Conservation (phyloP, 495 filamentous ascomycete species). For the Daldinia childiae region DNA sequence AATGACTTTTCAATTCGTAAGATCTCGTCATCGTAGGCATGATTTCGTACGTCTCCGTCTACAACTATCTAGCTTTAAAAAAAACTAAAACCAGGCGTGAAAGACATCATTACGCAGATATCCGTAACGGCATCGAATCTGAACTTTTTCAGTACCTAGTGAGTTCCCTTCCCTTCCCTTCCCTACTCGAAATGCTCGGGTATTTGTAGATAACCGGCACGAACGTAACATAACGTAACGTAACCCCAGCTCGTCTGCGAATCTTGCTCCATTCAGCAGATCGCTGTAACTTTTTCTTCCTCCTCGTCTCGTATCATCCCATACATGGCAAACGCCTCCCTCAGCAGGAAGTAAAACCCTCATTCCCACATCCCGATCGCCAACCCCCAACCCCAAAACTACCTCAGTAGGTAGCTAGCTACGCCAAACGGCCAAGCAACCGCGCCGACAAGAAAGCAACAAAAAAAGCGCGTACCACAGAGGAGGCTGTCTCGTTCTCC, state of each 20-base stretch:
- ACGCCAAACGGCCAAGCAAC: background rate
- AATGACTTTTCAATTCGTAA: conserved; percentile 25
- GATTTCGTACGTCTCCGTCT: conserved; percentile 18
- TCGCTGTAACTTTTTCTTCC: background rate
- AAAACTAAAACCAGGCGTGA: conserved; percentile 10
- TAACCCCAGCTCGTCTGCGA: background rate
- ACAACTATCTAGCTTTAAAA: background rate
- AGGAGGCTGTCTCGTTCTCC: conserved; percentile 13
- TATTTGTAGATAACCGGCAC: background rate
- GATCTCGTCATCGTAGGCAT: conserved; percentile 36
- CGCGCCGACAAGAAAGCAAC: conserved; percentile 27
- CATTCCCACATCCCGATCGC: conserved; percentile 3
- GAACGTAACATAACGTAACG: background rate
- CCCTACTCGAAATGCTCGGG: background rate
- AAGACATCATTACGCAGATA: conserved; percentile 25
- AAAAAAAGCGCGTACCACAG: conserved; percentile 5
- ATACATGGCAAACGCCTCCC: background rate
- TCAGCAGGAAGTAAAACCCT: background rate
- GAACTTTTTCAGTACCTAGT: background rate
- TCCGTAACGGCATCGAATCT: background rate
- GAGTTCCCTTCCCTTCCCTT: background rate
- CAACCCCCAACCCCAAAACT: conserved; percentile 2
- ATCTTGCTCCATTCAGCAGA: background rate
- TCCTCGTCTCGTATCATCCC: conserved; percentile 6
- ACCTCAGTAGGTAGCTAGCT: background rate